Evolutionary conservation across 192 early-diverging fungal species (phyloP).

Genomic region (Thamnidium elegans): DNA sequence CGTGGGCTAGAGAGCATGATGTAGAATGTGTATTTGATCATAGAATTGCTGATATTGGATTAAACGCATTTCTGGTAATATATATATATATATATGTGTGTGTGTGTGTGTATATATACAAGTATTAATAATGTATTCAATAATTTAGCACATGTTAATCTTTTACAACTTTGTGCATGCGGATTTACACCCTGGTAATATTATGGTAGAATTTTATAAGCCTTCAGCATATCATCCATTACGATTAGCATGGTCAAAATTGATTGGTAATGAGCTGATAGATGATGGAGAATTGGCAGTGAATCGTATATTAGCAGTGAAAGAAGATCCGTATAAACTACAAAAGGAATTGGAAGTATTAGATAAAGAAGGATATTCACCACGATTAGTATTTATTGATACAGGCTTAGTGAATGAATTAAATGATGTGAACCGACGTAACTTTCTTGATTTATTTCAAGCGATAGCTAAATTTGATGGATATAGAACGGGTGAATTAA

Average conservation of each 20-base stretch:
- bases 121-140: neutral
- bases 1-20: neutral
- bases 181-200: conserved; percentile 94
- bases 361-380: conserved; percentile 65
- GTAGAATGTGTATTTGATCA: conserved; percentile 65
- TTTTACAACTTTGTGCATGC: conserved; percentile 94
- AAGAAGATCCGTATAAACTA: conserved; percentile 44
- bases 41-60: conserved; percentile 68
- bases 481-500: conserved; percentile 71
- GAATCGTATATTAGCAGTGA: conserved; percentile 31
- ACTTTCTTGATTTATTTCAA: conserved; percentile 90
- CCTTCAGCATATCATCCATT: conserved; percentile 53
- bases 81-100: neutral
- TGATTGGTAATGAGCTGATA: conserved; percentile 23
- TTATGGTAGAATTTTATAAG: conserved; percentile 76
- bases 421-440: conserved; percentile 66
- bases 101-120: no score
- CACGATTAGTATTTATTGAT: conserved; percentile 84
- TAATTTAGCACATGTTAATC: conserved; percentile 79
- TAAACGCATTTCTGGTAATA: conserved; percentile 68
- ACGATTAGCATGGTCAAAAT: conserved; percentile 38
- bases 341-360: conserved; percentile 47
- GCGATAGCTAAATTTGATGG: conserved; percentile 90
- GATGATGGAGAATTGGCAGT: conserved; percentile 42
- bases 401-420: conserved; percentile 86